Evolutionary conservation across 805 yeast species (phyloP).

Genomic region (Metschnikowia proteae): DNA sequence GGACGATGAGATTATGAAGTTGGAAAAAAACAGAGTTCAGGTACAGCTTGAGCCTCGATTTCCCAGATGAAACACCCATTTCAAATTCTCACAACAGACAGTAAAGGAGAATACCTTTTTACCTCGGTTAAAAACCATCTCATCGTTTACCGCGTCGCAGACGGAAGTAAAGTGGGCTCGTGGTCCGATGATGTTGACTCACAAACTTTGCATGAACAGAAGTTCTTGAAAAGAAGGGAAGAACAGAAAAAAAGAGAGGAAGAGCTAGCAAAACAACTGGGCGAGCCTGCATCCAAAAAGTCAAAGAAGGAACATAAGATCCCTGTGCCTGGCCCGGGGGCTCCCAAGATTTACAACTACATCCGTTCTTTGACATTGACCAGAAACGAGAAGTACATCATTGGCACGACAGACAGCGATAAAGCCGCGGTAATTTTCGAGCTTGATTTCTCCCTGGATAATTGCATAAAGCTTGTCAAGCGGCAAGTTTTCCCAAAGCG

Average conservation of each 20-base stretch:
- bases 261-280: slow-evolving; percentile 9
- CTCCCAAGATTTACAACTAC: slow-evolving; percentile 62
- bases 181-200: slow-evolving; percentile 64
- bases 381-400: slow-evolving; percentile 48
- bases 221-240: slow-evolving; percentile 25
- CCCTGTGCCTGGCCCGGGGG: slow-evolving; percentile 47
- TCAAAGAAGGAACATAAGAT: slow-evolving; percentile 17
- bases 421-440: slow-evolving; percentile 69
- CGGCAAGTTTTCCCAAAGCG: slow-evolving; percentile 85
- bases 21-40: slow-evolving; percentile 3
- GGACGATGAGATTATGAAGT: slow-evolving; percentile 8
- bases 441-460: slow-evolving; percentile 34
- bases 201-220: slow-evolving; percentile 46
- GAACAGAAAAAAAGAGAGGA: slow-evolving; percentile 23
- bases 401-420: slow-evolving; percentile 77
- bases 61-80: slow-evolving; percentile 63
- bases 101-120: slow-evolving; percentile 47
- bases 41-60: not conserved
- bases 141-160: slow-evolving; percentile 44
- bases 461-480: slow-evolving; percentile 50
- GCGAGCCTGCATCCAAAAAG: slow-evolving; percentile 11
- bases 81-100: slow-evolving; percentile 50
- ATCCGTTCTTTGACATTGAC: slow-evolving; percentile 60
- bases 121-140: slow-evolving; percentile 57
- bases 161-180: slow-evolving; percentile 45